Evolutionary conservation across 192 early-diverging fungal species (phyloP).

Genomic region (Entomortierella chlamydospora): DNA sequence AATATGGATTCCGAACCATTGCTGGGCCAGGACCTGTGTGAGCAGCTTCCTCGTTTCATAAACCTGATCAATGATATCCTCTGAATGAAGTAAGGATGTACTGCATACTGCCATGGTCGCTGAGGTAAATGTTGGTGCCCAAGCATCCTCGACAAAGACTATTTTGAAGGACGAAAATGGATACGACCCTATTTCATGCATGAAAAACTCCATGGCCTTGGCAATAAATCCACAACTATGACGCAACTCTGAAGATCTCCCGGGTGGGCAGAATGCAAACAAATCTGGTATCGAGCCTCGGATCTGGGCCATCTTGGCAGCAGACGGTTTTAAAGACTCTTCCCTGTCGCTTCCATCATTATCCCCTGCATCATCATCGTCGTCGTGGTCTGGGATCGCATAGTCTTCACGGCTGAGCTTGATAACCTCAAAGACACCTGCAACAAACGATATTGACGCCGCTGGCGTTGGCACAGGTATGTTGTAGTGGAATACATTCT

Average conservation of each 20-base stretch:
- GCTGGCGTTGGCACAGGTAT: slow-evolving; percentile 76
- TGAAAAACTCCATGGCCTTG: slow-evolving; percentile 85
- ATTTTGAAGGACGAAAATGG: slow-evolving; percentile 88
- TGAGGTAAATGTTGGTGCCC: slow-evolving; percentile 74
- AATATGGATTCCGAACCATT: slow-evolving; percentile 97
- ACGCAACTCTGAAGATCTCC: slow-evolving; percentile 67
- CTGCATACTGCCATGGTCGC: slow-evolving; percentile 86
- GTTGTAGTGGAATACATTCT: slow-evolving; percentile 77
- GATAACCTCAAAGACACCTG: slow-evolving; percentile 59
- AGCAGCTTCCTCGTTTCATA: slow-evolving; percentile 84
- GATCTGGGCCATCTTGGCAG: slow-evolving; percentile 10
- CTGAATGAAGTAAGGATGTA: slow-evolving; percentile 72
- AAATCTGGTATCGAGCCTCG: slow-evolving; percentile 59
- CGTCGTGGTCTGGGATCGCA: slow-evolving; percentile 12
- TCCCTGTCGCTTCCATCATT: slow-evolving; percentile 12
- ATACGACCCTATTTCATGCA: slow-evolving; percentile 89
- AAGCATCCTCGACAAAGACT: slow-evolving; percentile 88
- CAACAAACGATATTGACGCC: slow-evolving; percentile 77
- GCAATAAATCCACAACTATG: slow-evolving; percentile 31
- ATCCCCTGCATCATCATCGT: slow-evolving; percentile 26
- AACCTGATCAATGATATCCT: slow-evolving; percentile 86
- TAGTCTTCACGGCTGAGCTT: slow-evolving; percentile 44
- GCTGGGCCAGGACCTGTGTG: slow-evolving; percentile 78
- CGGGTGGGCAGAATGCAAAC: slow-evolving; percentile 80
- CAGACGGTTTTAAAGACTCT: slow-evolving; percentile 28